phyloP scores from a whole-genome alignment of 2,329 filamentous ascomycete species.

The Ceratocystis papillata region DNA sequence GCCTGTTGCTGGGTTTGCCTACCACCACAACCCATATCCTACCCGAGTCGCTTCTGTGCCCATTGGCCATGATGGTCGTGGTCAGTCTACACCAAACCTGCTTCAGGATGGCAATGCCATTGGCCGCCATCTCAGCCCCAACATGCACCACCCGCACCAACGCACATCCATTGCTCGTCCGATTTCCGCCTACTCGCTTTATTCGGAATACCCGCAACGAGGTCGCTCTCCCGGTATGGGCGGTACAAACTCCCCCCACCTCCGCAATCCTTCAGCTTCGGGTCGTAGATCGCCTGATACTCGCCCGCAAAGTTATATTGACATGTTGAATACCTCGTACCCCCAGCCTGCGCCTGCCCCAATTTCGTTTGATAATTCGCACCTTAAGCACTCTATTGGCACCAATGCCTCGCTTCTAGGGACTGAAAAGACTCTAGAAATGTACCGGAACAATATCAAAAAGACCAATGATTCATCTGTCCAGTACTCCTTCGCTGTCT shows the following conservation, averaged over 20 bases:
- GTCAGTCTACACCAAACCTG: conserved; percentile 43
- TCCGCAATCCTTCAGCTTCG: conserved; percentile 40
- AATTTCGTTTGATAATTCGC: conserved; percentile 66
- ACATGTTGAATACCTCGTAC: conserved; percentile 59
- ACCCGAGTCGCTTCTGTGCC: conserved; percentile 36
- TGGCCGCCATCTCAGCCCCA: conserved; percentile 54
- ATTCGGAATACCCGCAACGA: conserved; percentile 55
- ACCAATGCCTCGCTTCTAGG: conserved; percentile 84
- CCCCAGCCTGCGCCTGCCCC: conserved; percentile 62
- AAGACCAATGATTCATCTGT: conserved; percentile 86
- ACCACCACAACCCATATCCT: conserved; percentile 48
- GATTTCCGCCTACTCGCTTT: conserved; percentile 62
- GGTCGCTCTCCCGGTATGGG: conserved; percentile 49
- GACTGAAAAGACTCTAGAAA: conserved; percentile 86
- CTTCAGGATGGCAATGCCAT: conserved; percentile 39
- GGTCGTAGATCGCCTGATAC: conserved; percentile 47
- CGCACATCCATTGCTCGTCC: conserved; percentile 56
- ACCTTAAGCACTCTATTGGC: conserved; percentile 67
- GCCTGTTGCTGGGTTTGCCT: conserved; percentile 49
- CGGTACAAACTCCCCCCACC: conserved; percentile 32
- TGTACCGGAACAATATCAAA: conserved; percentile 95
- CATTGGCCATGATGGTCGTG: conserved; percentile 35
- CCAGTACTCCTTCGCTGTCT: conserved; percentile 93
- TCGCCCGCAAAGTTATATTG: conserved; percentile 45
- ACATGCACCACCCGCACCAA: conserved; percentile 39